Evolutionary conservation across 352 stramenopile genomes (phyloP).

Genomic region (Plasmopara halstedii): DNA sequence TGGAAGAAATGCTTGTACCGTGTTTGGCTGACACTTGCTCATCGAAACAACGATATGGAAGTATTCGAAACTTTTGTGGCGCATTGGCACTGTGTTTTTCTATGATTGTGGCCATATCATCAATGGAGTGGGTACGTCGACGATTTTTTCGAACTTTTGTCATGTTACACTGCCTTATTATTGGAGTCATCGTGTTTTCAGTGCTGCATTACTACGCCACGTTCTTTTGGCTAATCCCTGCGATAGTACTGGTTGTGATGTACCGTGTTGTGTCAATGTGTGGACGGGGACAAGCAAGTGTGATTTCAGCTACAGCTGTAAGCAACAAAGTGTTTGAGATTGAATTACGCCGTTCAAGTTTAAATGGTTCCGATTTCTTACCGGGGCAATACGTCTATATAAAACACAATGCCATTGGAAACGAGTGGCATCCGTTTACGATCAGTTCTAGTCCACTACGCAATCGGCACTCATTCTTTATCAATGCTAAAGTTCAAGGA

Average conservation of each 20-base stretch:
- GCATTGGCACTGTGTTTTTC: constrained; percentile 36
- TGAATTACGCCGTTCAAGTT: constrained; percentile 35
- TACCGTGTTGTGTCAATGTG: constrained; percentile 51
- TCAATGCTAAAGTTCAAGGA: constrained; percentile 61
- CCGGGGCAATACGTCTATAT: constrained; percentile 71
- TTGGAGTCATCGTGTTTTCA: constrained; percentile 36
- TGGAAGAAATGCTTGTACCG: constrained; percentile 46
- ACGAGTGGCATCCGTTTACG: constrained; percentile 68
- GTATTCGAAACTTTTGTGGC: constrained; percentile 56
- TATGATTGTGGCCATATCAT: constrained; percentile 31
- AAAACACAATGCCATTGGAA: constrained; percentile 43
- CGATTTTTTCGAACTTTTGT: constrained; percentile 49
- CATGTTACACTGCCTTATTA: constrained; percentile 42
- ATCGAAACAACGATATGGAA: constrained; percentile 40
- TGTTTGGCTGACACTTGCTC: constrained; percentile 34
- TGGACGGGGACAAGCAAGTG: constrained; percentile 28
- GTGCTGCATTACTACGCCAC: constrained; percentile 65
- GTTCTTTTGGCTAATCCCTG: constrained; percentile 47
- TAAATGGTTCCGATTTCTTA: constrained; percentile 21
- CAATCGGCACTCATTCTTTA: constrained; percentile 30
- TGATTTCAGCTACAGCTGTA: constrained; percentile 32
- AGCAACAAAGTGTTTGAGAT: constrained; percentile 49
- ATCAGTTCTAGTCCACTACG: constrained; percentile 58
- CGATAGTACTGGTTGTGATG: constrained; percentile 47
- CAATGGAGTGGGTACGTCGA: constrained; percentile 44